These are phyloP conservation scores for Talaromyces islandicus DNA, from an alignment of 2,329 filamentous ascomycete genomes.

Conservation along the genomic window DNA sequence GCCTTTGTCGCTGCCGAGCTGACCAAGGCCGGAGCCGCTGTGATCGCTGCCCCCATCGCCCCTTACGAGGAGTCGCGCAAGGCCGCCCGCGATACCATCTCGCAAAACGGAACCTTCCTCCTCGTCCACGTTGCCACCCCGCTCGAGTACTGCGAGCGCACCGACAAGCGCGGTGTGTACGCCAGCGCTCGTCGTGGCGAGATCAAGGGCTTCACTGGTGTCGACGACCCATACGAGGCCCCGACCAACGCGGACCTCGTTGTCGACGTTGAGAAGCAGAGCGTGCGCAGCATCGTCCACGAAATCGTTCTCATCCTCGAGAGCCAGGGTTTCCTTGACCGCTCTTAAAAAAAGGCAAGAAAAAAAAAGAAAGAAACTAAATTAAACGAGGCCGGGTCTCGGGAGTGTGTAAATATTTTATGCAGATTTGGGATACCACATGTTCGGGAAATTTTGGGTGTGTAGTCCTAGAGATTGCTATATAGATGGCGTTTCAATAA, in stretches of 20 bases:
- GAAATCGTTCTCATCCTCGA: conserved; percentile 93
- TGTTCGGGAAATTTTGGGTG: not conserved
- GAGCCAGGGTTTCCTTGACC: conserved; percentile 78
- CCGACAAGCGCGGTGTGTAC: conserved; percentile 89
- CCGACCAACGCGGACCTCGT: conserved; percentile 76
- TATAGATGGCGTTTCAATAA: not conserved
- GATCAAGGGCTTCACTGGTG: conserved; percentile 97
- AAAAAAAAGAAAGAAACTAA: too few species aligned
- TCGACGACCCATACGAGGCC: conserved; percentile 92
- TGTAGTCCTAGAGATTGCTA: not conserved
- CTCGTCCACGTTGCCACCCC: conserved; percentile 91
- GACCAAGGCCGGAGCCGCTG: conserved; percentile 84
- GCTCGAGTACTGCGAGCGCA: conserved; percentile 89
- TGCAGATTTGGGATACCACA: not conserved
- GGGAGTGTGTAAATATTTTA: not conserved
- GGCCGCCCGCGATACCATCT: conserved; percentile 73
- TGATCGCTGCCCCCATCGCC: conserved; percentile 94
- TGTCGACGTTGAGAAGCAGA: conserved; percentile 80
- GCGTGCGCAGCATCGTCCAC: conserved; percentile 88
- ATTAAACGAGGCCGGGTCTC: not conserved
- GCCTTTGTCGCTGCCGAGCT: conserved; percentile 94
- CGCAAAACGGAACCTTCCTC: conserved; percentile 85
- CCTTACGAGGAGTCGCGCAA: conserved; percentile 76
- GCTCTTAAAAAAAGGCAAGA: conserved; percentile 31
- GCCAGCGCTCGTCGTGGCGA: conserved; percentile 74